phyloP scores from a whole-genome alignment of 306 rosid genomes.

The Ziziphus jujuba region DNA sequence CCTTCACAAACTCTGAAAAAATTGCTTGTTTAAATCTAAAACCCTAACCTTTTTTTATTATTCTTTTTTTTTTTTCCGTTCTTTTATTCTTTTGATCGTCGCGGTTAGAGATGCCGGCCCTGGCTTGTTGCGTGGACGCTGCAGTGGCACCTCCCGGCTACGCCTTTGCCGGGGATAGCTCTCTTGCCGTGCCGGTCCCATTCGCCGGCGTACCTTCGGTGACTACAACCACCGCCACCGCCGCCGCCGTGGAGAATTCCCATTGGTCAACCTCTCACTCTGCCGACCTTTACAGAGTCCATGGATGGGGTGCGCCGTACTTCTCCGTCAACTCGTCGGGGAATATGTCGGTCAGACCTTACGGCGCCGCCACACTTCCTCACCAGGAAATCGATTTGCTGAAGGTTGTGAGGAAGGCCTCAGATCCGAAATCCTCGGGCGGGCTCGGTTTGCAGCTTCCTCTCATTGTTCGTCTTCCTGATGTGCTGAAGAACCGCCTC shows the following conservation, averaged over 20 bases:
- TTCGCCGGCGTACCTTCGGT: slow-evolving; percentile 46
- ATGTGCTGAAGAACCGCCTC: slow-evolving; percentile 67
- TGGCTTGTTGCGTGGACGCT: slow-evolving; percentile 82
- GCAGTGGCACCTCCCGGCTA: slow-evolving; percentile 68
- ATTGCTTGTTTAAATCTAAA: slow-evolving; percentile 1
- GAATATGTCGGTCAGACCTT: slow-evolving; percentile 60
- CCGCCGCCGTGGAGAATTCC: slow-evolving; percentile 23
- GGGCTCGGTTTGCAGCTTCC: slow-evolving; percentile 85
- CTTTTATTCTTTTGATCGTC: slow-evolving; percentile 38
- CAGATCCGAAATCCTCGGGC: slow-evolving; percentile 61
- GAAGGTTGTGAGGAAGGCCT: slow-evolving; percentile 70
- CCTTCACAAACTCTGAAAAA: slow-evolving; percentile 39
- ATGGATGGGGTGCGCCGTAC: slow-evolving; percentile 80
- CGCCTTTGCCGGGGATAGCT: slow-evolving; percentile 57
- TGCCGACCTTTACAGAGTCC: slow-evolving; percentile 60
- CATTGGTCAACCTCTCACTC: slow-evolving; percentile 69
- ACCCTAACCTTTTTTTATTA: slow-evolving; percentile 31
- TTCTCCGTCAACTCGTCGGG: slow-evolving; percentile 71
- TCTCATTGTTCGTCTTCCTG: slow-evolving; percentile 72
- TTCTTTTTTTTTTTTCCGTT: slow-evolving; percentile 1
- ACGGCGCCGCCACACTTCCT: slow-evolving; percentile 55
- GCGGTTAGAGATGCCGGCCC: slow-evolving; percentile 84
- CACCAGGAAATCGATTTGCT: slow-evolving; percentile 91
- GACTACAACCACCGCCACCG: slow-evolving; percentile 7
- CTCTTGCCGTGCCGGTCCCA: slow-evolving; percentile 63